Evolutionary conservation across 192 early-diverging fungal species (phyloP).

Genomic region (Helicostylum pulchrum): DNA sequence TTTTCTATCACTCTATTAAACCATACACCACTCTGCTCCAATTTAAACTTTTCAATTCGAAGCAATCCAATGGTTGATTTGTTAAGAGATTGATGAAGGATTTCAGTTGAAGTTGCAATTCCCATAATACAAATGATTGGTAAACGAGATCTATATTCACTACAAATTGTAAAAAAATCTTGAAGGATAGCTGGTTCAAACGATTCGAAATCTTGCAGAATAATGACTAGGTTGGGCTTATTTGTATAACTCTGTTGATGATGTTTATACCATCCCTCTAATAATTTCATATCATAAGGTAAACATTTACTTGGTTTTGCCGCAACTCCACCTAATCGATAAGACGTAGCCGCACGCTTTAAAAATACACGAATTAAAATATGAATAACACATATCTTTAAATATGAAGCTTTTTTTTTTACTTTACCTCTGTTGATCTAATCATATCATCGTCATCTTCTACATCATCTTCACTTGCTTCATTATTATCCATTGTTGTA

Average conservation of each 20-base stretch:
- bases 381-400: too few relatives aligned
- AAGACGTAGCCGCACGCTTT: conserved; percentile 9
- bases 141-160: conserved; percentile 64
- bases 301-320: conserved; percentile 32
- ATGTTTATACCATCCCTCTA: conserved; percentile 62
- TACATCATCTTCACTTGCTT: conserved; percentile 26
- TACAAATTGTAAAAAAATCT: conserved; percentile 70
- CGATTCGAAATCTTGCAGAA: conserved; percentile 86
- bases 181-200: conserved; percentile 71
- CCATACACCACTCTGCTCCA: conserved; percentile 71
- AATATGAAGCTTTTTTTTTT: background rate
- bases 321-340: background rate
- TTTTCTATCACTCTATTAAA: conserved; percentile 67
- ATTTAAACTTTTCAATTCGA: conserved; percentile 74
- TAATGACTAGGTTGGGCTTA: conserved; percentile 59
- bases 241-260: background rate
- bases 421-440: background rate
- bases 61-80: conserved; percentile 69
- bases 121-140: conserved; percentile 82
- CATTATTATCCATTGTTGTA: conserved; percentile 10
- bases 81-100: conserved; percentile 75
- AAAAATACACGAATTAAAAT: background rate
- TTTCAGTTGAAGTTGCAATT: conserved; percentile 83
- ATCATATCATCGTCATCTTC: conserved; percentile 23
- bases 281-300: conserved; percentile 64